Evolutionary conservation across 2,329 filamentous ascomycete genomes (phyloP).

Genomic region (Achaetomium macrosporum): DNA sequence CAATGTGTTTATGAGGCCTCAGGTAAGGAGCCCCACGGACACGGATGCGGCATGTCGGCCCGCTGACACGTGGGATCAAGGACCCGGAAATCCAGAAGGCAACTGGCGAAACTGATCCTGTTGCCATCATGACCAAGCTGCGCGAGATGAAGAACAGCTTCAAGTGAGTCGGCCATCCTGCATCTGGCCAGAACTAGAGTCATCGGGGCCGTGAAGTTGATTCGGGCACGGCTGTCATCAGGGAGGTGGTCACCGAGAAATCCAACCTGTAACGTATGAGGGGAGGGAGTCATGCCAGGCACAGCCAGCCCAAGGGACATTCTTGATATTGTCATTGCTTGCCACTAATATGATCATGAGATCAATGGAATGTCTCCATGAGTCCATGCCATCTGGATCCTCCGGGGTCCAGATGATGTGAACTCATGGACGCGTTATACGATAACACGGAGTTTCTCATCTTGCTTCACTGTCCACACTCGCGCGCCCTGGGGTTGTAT

Average conservation of each 20-base stretch:
- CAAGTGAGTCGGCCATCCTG: constrained; percentile 41
- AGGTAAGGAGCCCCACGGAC: constrained; percentile 46
- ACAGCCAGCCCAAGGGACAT: too few species aligned
- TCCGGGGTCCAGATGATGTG: constrained; percentile 17
- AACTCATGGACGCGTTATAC: constrained; percentile 25
- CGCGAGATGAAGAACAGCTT: constrained; percentile 86
- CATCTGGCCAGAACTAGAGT: background rate
- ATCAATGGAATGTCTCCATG: constrained; percentile 27
- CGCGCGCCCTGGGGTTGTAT: constrained; percentile 49
- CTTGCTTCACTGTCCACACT: constrained; percentile 67
- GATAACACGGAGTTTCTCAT: constrained; percentile 36
- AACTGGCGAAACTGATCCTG: constrained; percentile 72
- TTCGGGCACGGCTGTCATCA: background rate
- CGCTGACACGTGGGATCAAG: constrained; percentile 34
- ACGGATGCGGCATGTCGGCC: background rate
- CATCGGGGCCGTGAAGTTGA: constrained; percentile 6
- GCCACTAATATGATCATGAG: background rate
- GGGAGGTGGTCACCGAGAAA: constrained; percentile 14
- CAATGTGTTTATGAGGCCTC: constrained; percentile 92
- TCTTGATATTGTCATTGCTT: too few species aligned
- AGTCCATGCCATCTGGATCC: constrained; percentile 19
- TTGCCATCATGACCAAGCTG: constrained; percentile 79
- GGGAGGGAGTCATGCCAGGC: too few species aligned
- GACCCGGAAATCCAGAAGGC: constrained; percentile 80
- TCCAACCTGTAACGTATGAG: constrained; percentile 8